phyloP scores from a whole-genome alignment of 2,329 filamentous ascomycete genomes.

The Shiraia bambusicola region DNA sequence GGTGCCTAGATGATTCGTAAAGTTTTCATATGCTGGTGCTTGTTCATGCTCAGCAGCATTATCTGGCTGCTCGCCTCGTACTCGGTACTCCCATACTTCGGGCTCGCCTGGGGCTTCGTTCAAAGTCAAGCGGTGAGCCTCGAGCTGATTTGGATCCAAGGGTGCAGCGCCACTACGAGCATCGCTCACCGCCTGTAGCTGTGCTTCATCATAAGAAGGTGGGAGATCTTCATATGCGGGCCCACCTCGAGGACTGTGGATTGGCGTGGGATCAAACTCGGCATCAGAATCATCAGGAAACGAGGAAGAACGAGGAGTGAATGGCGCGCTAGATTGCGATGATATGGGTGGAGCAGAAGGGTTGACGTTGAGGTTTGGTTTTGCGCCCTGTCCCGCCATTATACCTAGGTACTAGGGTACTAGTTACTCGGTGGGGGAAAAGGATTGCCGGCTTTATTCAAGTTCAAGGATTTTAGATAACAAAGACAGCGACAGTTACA shows the following conservation, averaged over 20 bases:
- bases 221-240: constrained; percentile 42
- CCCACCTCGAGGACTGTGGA: constrained; percentile 30
- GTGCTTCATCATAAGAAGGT: constrained; percentile 42
- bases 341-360: constrained; percentile 17
- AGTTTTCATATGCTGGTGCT: constrained; percentile 23
- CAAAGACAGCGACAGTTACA: not conserved
- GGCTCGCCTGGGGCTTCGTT: constrained; percentile 25
- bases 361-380: constrained; percentile 12
- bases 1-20: constrained; percentile 16
- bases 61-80: constrained; percentile 22
- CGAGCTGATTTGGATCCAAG: constrained; percentile 29
- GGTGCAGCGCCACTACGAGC: constrained; percentile 29
- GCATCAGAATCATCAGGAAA: constrained; percentile 37
- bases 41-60: constrained; percentile 18
- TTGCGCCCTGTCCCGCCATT: constrained; percentile 27
- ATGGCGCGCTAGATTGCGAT: constrained; percentile 18
- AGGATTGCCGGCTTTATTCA: too few species aligned
- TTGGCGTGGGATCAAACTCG: constrained; percentile 34
- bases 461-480: too few species aligned
- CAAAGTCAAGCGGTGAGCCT: constrained; percentile 26
- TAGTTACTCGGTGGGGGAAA: not conserved
- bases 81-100: constrained; percentile 29
- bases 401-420: not conserved
- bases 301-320: constrained; percentile 33
- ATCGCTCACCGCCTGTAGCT: constrained; percentile 32